These are phyloP conservation scores for Alnus glutinosa DNA, from an alignment of 306 rosid species.

Conservation along the genomic window DNA sequence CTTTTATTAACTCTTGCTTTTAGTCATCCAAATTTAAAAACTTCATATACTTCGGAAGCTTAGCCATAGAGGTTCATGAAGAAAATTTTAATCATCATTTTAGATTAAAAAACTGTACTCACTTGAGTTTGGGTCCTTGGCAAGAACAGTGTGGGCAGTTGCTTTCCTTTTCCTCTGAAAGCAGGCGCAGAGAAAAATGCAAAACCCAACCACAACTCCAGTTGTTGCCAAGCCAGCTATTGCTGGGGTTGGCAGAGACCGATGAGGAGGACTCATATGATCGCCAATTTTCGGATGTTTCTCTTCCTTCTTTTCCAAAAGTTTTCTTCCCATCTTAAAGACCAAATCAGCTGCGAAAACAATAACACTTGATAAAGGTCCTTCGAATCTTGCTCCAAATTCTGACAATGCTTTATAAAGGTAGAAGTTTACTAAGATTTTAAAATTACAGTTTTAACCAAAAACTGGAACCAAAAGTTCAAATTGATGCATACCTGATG, in stretches of 20 bases:
- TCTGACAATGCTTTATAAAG: conserved; percentile 1
- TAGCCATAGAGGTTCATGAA: background rate
- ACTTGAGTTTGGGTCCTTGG: conserved; percentile 69
- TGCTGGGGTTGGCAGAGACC: conserved; percentile 17
- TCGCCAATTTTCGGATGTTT: too few species aligned
- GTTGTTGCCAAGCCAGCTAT: conserved; percentile 50
- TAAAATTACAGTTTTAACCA: conserved; percentile 1
- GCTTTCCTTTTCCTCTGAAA: conserved; percentile 52
- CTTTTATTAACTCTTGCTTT: background rate
- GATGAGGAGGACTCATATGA: background rate
- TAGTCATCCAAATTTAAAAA: conserved; percentile 8
- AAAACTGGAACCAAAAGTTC: conserved; percentile 14
- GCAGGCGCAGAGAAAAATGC: conserved; percentile 81
- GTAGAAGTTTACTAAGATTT: conserved; percentile 6
- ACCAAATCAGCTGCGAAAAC: conserved; percentile 50
- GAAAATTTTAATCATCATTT: conserved; percentile 2
- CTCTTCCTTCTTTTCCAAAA: conserved; percentile 36
- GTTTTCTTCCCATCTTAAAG: conserved; percentile 60
- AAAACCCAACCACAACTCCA: conserved; percentile 65
- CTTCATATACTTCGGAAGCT: conserved; percentile 5
- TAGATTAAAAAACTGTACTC: conserved; percentile 37
- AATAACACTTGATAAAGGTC: conserved; percentile 26
- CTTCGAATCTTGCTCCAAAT: conserved; percentile 6
- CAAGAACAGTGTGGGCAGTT: conserved; percentile 44
- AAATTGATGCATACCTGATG: conserved; percentile 47